A percentile compares a stretch with the other conserved stretches of the same genome.
These are phyloP conservation scores for Boletus tylopilopsis DNA, from an alignment of 768 basidiomycete species.

Conservation along the genomic window DNA sequence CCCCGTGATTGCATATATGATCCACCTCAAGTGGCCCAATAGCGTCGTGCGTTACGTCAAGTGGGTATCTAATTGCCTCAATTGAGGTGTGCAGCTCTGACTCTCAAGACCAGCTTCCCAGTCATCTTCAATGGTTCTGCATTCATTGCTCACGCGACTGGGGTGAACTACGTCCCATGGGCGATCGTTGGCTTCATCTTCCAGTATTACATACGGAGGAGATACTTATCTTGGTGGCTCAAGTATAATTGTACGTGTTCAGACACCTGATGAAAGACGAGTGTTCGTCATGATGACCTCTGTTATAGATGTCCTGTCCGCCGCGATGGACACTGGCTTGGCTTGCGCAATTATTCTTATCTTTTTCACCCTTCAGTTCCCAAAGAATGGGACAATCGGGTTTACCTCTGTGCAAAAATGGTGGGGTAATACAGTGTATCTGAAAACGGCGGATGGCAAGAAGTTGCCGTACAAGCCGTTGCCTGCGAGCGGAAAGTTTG, in stretches of 20 bases:
- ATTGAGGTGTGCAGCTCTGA: neutral
- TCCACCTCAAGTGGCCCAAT: slow-evolving; percentile 59
- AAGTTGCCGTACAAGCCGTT: too few species aligned
- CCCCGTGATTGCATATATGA: slow-evolving; percentile 52
- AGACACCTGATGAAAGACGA: too few species aligned
- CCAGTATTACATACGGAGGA: slow-evolving; percentile 57
- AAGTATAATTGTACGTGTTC: slow-evolving; percentile 42
- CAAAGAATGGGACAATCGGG: too few species aligned
- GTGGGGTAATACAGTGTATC: too few species aligned
- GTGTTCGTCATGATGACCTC: too few species aligned
- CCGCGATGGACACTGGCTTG: too few species aligned
- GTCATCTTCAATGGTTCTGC: slow-evolving; percentile 55
- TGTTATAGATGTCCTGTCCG: too few species aligned
- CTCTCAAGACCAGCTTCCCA: slow-evolving; percentile 33
- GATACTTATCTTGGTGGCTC: slow-evolving; percentile 66
- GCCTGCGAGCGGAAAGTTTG: too few species aligned
- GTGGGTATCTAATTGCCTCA: slow-evolving; percentile 32
- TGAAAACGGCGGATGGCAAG: too few species aligned
- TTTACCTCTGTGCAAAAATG: too few species aligned
- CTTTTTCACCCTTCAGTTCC: too few species aligned
- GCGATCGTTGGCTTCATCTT: slow-evolving; percentile 62
- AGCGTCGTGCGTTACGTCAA: slow-evolving; percentile 60
- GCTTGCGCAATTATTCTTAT: too few species aligned
- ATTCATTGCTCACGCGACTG: slow-evolving; percentile 60
- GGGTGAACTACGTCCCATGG: slow-evolving; percentile 65